Base-by-base conservation (phyloP, 179 eudicot genomes). In the Spergularia azorica region DNA sequence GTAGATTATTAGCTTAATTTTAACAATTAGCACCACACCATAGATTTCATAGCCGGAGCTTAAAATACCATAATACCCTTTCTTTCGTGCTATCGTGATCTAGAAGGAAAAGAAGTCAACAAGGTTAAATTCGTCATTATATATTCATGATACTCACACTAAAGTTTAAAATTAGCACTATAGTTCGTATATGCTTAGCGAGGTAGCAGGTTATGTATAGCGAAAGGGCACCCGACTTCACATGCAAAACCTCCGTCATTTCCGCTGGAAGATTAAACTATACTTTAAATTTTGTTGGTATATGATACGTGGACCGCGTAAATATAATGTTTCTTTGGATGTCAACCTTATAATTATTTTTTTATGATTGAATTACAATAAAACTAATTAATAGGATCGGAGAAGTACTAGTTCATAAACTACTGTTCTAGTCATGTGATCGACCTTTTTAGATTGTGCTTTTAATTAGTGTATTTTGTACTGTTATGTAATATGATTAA, bases 181-280 rank as follows among this genome's bases (percentile, higher is more conserved):
- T 36, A 15, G 15, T 62, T 18, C 65, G 36, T 18, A 61, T 61
- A 18, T 18, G 46, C 17, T 59, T 32, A 15, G 46, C 58, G 11
- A 76, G 57, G 14, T 18, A 72, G 76, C 80, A 51, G 71, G 57
- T 52, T 6, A 71, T 41, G 63, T 58, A 63, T 16, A 48, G 66
- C 71, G 63, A 70, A 51, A 54, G 52, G 43, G 58, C 52, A 77
- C 80, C 80, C 71, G 71, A 54, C 71, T 71, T 78, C 80, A 78
- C 76, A 78, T 78, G 80, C 58, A 41, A 55, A 43, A 39, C 75
- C 55, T 36, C 80, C 76, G 80, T 78, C 63, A 14, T 3, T 63
- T 62, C 15, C 64, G 80, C 76, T 9, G 7, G 0, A 12, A 63
- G 18, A 48, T 59, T 13, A 52, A 61, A 51, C 4, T 57, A 46